These are phyloP conservation scores for Magnolia officinalis DNA, from an alignment of 164 flowering plant species.

Conservation along the genomic window DNA sequence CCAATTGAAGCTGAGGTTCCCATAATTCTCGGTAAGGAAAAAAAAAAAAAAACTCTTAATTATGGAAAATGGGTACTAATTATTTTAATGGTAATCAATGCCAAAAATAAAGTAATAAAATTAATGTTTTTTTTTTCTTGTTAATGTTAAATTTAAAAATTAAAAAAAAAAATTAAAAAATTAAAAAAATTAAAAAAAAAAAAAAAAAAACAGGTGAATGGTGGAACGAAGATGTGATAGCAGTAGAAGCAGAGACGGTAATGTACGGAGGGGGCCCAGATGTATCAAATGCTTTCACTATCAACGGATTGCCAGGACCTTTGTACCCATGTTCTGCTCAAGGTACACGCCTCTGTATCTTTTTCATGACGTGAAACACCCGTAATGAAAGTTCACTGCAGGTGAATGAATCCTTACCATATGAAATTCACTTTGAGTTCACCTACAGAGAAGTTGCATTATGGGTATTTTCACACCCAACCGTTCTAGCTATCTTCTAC, in stretches of 20 bases:
- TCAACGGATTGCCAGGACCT: constrained; percentile 60
- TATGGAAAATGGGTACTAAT: too few species aligned
- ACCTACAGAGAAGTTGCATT: background rate
- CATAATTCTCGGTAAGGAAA: constrained; percentile 25
- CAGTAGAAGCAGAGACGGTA: constrained; percentile 35
- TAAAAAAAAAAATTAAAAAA: too few species aligned
- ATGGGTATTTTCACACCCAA: background rate
- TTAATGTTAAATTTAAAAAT: background rate
- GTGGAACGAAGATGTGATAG: constrained; percentile 52
- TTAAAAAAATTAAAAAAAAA: too few species aligned
- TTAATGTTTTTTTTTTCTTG: too few species aligned
- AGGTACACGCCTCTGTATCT: constrained; percentile 22
- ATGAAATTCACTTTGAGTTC: background rate
- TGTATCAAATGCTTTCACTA: constrained; percentile 28
- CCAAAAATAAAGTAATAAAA: too few species aligned
- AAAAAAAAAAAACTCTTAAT: background rate
- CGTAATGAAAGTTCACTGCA: too few species aligned
- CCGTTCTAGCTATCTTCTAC: background rate
- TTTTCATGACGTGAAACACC: too few species aligned
- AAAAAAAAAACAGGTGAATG: constrained; percentile 42
- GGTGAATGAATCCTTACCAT: background rate
- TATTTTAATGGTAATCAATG: too few species aligned
- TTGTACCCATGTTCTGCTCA: constrained; percentile 48
- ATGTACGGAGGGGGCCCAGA: constrained; percentile 43
- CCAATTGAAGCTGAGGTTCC: constrained; percentile 38